Base-by-base conservation (phyloP, 176 grass and related monocot genomes). In the Neostapfia colusana region DNA sequence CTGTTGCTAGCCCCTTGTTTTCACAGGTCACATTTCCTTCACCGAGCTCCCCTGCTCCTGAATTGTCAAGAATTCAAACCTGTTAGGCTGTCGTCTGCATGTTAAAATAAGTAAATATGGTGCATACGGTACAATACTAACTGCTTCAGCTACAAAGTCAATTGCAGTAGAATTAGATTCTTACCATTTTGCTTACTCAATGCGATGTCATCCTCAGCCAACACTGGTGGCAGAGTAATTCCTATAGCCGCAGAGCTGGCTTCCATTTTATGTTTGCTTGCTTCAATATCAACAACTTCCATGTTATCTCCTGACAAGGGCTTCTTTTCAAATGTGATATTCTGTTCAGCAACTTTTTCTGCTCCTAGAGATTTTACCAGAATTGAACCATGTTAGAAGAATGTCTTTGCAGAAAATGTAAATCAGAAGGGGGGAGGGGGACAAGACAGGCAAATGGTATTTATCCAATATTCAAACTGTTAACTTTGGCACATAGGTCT, bases 231-330 rank as follows among this genome's bases (percentile, higher is more conserved):
- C 61, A 41, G 42, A 27, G 69, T 83, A 43, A 63, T 60, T 86
- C 79, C 75, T 13, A 39, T 15, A 58, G 42, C 51, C 43, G 41
- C 72, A 1, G 83, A 37, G 44, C 53, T 57, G 56, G 38, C 69
- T 81, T 83, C 70, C 74, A 60, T 79, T 57, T 82, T 80, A 81
- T 43, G 57, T 79, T 58, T 85, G 63, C 10, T 26, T 26, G 65
- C 54, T 65, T 70, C 43, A 18, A 38, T 57, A 71, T 90, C 87
- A 72, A 94, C 87, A 72, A 94, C 73, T 71, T 86, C 73, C 91
- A 92, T 84, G 59, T 16, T 68, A 73, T 88, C 82, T 10, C 44
- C 74, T 14, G 10, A 49, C 27, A 73, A 63, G 16, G 75, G 64
- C 9, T 87, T 84, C 9, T 67, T 82, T 21, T 20, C 51, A 48